Evolutionary conservation across 768 basidiomycete species (phyloP).

Genomic region (Lanmaoa rubissima): DNA sequence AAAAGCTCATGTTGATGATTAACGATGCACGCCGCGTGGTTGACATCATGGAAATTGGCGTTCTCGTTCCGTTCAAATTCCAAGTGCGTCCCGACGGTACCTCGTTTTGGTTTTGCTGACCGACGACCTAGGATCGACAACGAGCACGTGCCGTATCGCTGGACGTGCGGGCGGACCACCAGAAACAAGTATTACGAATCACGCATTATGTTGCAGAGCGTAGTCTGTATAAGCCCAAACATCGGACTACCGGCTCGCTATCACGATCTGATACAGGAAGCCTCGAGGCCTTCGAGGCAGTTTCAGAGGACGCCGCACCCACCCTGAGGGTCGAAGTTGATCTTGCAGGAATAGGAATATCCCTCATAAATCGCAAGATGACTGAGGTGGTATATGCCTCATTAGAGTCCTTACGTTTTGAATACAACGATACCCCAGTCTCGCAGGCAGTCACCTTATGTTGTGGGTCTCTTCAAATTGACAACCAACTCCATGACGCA

Average conservation of each 20-base stretch:
- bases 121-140: constrained; percentile 45
- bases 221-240: constrained; percentile 84
- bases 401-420: constrained; percentile 73
- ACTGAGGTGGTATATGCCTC: constrained; percentile 90
- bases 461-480: constrained; percentile 87
- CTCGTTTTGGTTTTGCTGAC: neutral
- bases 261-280: constrained; percentile 68
- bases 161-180: constrained; percentile 88
- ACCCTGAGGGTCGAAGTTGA: constrained; percentile 68
- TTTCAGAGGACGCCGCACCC: constrained; percentile 69
- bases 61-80: constrained; percentile 87
- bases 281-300: constrained; percentile 79
- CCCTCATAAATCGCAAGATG: constrained; percentile 83
- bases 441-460: constrained; percentile 80
- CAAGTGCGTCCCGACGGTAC: constrained; percentile 42
- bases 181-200: constrained; percentile 81
- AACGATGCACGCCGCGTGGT: constrained; percentile 63
- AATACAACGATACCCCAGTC: constrained; percentile 75
- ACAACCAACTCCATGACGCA: constrained; percentile 97
- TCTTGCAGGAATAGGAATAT: constrained; percentile 89
- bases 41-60: constrained; percentile 96
- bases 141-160: constrained; percentile 72
- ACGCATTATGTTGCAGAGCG: constrained; percentile 81
- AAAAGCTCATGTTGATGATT: constrained; percentile 67
- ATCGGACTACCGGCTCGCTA: constrained; percentile 43